Percentiles rank a stretch among this genome's conserved stretches.
phyloP scores from a whole-genome alignment of 78 protist genomes.

The Dictyostelium citrinum region DNA sequence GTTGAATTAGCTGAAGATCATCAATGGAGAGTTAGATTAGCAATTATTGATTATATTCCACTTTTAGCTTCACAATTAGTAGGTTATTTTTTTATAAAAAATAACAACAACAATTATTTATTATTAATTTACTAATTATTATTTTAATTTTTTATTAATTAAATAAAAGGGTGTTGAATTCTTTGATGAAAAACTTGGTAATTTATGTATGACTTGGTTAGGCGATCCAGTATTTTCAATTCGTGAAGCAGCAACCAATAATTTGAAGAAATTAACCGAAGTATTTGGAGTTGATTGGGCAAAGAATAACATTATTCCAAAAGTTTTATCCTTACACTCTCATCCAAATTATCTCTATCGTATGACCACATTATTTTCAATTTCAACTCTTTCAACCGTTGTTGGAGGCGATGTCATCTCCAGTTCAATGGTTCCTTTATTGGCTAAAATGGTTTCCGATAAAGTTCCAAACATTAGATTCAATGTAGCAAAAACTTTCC shows the following conservation, averaged over 20 bases:
- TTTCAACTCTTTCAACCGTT: slow-evolving; percentile 83
- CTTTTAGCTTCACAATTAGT: slow-evolving; percentile 86
- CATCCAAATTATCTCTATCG: slow-evolving; percentile 93
- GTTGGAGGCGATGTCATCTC: slow-evolving; percentile 77
- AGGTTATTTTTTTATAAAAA: not conserved
- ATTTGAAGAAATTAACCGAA: slow-evolving; percentile 80
- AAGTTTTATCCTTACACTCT: slow-evolving; percentile 61
- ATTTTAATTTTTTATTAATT: not conserved
- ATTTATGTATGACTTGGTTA: slow-evolving; percentile 92
- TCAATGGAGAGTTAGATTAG: slow-evolving; percentile 96
- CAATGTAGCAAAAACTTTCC: slow-evolving; percentile 93
- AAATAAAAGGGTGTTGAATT: slow-evolving; percentile 82
- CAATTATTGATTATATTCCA: slow-evolving; percentile 94
- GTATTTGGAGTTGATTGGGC: slow-evolving; percentile 95
- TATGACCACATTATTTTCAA: slow-evolving; percentile 92
- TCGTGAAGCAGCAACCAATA: slow-evolving; percentile 91
- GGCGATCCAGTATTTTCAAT: slow-evolving; percentile 91
- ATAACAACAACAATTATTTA: not conserved
- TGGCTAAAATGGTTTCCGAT: slow-evolving; percentile 79
- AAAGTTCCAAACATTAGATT: slow-evolving; percentile 95
- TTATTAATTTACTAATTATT: not conserved
- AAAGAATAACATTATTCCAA: slow-evolving; percentile 82
- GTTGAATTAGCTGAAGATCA: slow-evolving; percentile 95
- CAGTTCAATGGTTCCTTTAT: slow-evolving; percentile 81
- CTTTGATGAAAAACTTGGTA: slow-evolving; percentile 89